phyloP scores from a whole-genome alignment of 192 early-diverging fungal species.

The Umbelopsis ramanniana region DNA sequence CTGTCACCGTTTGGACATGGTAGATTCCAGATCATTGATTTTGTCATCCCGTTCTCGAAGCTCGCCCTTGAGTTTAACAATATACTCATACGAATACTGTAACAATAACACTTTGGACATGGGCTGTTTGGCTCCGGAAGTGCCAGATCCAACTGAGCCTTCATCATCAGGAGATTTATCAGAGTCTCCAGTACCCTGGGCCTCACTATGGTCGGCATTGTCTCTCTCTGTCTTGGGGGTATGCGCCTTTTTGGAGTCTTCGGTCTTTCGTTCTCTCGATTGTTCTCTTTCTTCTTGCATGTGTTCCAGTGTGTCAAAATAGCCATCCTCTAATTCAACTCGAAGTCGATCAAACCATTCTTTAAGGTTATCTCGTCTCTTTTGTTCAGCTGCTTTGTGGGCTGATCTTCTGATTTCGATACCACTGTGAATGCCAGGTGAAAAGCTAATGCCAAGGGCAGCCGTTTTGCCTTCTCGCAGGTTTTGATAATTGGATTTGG shows the following conservation, averaged over 20 bases:
- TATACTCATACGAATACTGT: conserved; percentile 43
- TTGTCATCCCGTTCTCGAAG: conserved; percentile 27
- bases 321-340: conserved; percentile 65
- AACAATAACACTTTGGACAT: conserved; percentile 40
- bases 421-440: conserved; percentile 74
- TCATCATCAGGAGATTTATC: neutral
- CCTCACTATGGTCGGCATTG: neutral
- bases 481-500: conserved; percentile 81
- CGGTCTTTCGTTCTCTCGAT: neutral
- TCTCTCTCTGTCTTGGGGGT: neutral
- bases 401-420: conserved; percentile 83
- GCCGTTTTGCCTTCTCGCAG: conserved; percentile 86
- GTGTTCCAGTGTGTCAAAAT: conserved; percentile 34
- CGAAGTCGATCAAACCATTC: conserved; percentile 84
- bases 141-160: neutral
- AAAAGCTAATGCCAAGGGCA: conserved; percentile 75
- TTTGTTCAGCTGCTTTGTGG: conserved; percentile 97
- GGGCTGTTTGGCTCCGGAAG: conserved; percentile 21
- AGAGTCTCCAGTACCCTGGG: no score
- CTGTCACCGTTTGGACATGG: conserved; percentile 13
- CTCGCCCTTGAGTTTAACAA: conserved; percentile 27
- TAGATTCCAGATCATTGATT: conserved; percentile 22
- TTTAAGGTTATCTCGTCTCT: conserved; percentile 92
- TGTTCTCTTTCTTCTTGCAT: conserved; percentile 19
- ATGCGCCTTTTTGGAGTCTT: neutral